A percentile compares a stretch with the other conserved stretches of the same genome.
Conservation (phyloP, 805 yeast species). For the Brettanomyces sp. region DNA sequence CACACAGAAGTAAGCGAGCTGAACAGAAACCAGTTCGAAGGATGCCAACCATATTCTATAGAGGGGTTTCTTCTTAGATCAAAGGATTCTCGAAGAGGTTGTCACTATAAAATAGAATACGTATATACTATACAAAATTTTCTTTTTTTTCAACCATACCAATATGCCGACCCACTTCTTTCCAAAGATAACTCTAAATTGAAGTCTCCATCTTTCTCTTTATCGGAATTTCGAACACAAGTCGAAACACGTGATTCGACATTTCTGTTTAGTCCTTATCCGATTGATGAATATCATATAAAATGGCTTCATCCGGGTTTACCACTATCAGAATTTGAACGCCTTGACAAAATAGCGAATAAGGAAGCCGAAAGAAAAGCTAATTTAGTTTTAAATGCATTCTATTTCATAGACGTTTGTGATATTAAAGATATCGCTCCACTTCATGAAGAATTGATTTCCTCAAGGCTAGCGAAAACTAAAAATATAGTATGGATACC, state of each 20-base stretch:
- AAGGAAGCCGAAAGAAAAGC: constrained; percentile 57
- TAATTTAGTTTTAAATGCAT: constrained; percentile 44
- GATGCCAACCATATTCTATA: constrained; percentile 56
- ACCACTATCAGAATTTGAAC: constrained; percentile 31
- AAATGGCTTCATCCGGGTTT: constrained; percentile 46
- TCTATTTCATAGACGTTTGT: constrained; percentile 52
- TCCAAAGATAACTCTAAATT: not conserved
- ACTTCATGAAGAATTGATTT: constrained; percentile 19
- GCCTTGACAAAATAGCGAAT: constrained; percentile 49
- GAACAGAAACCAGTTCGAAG: no score
- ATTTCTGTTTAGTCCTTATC: constrained; percentile 45
- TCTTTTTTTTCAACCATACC: constrained; percentile 47
- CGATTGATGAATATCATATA: constrained; percentile 43
- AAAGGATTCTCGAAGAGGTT: constrained; percentile 18
- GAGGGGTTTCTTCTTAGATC: constrained; percentile 69
- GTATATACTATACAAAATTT: constrained; percentile 54
- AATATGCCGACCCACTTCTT: constrained; percentile 54
- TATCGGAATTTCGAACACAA: constrained; percentile 12
- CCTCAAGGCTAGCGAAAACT: constrained; percentile 21
- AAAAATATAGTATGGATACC: constrained; percentile 23
- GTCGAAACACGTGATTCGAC: constrained; percentile 15
- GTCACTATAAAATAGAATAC: constrained; percentile 49
- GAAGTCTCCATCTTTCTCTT: not conserved
- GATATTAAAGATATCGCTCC: constrained; percentile 32
- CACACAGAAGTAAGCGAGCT: no score